Base-by-base conservation (phyloP, 192 early-diverging fungal species). In the Mortierella hygrophila region DNA sequence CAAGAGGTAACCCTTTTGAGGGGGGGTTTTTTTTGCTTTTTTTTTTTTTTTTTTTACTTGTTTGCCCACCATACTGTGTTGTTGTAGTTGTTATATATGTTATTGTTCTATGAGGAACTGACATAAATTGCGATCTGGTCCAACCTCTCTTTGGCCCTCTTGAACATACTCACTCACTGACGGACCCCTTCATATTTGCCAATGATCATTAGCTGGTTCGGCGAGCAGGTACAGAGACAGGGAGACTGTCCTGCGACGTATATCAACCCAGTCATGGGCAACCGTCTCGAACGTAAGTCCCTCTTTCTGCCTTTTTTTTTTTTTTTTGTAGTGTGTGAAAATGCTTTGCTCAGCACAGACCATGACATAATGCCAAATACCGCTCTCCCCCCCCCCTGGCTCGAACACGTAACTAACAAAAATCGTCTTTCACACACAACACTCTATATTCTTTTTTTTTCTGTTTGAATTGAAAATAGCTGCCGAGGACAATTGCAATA, bases 221-320 rank as follows among this genome's bases (percentile, higher is more conserved):
- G 75, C 2, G 83, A 85, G 23, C 70, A 60, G 11, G 47, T 74
- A 16, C 54, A 70, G 21, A 38, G 26, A 9, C 46, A 68, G 29
- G 73, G 47, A 16, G n/a, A n/a, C 2, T 85, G 83, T 37, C 78
- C 78, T 32, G 83, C 74, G 15, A 71, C 68, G 4, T 47, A 63
- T 1, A 42, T 85, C 52, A 79, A 85, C 21, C 9, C 78, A 4
- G 2, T 80, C 44, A 85, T 85, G 83, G 83, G 78, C 26, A 80
- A 80, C 54, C 83, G 83, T 65, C 78, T 85, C 44, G 78, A 79
- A 72, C 75, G 83, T 85, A 85, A 77, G 82, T 60, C 10, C 13
- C 3, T n/a, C 32, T 32, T 23, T 0, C 7, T 44, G 44, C n/a
- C 0, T 6, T 52, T 80, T 41, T 29, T 52, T 32, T 32, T 18